A percentile compares a stretch with the other conserved stretches of the same genome.
These are phyloP conservation scores for Lachancea quebecensis DNA, from an alignment of 805 yeast species.

Conservation along the genomic window DNA sequence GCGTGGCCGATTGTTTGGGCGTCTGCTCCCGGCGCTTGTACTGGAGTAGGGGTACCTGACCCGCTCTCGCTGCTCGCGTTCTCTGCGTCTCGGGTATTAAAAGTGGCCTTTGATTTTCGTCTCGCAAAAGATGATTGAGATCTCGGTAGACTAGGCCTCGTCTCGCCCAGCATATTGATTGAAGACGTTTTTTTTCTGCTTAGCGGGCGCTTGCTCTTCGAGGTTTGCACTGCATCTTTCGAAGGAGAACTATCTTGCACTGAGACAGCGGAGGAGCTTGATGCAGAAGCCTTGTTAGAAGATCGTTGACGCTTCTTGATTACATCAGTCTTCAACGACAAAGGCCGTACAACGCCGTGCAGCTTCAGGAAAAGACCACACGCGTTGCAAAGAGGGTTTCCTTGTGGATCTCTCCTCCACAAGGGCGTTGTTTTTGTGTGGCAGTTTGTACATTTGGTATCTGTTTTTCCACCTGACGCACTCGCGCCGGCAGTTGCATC, in stretches of 20 bases:
- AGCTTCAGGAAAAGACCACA: constrained; percentile 87
- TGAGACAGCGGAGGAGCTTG: background rate
- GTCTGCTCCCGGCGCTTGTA: background rate
- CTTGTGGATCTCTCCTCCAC: constrained; percentile 88
- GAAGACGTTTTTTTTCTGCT: constrained; percentile 2
- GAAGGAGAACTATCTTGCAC: background rate
- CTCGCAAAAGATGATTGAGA: constrained; percentile 4
- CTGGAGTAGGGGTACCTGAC: constrained; percentile 8
- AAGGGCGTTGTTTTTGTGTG: constrained; percentile 84
- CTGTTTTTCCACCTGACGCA: constrained; percentile 7
- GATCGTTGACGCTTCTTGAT: constrained; percentile 79
- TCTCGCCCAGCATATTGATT: background rate
- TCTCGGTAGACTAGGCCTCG: background rate
- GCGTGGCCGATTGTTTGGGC: background rate
- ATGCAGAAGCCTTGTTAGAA: constrained; percentile 19
- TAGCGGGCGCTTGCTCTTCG: constrained; percentile 2
- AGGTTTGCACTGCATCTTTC: constrained; percentile 1
- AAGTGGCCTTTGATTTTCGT: background rate
- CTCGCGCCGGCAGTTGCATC: constrained; percentile 1
- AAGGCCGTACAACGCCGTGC: constrained; percentile 89
- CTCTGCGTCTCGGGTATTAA: background rate
- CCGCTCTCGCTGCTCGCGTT: constrained; percentile 7
- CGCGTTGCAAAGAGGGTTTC: constrained; percentile 89
- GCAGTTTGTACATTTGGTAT: constrained; percentile 70
- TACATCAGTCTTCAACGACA: constrained; percentile 83